Percentiles rank a stretch among this genome's conserved stretches.
Evolutionary conservation across 1,139 yeast genomes (phyloP).

Genomic region (Saccharomyces pastorianus): DNA sequence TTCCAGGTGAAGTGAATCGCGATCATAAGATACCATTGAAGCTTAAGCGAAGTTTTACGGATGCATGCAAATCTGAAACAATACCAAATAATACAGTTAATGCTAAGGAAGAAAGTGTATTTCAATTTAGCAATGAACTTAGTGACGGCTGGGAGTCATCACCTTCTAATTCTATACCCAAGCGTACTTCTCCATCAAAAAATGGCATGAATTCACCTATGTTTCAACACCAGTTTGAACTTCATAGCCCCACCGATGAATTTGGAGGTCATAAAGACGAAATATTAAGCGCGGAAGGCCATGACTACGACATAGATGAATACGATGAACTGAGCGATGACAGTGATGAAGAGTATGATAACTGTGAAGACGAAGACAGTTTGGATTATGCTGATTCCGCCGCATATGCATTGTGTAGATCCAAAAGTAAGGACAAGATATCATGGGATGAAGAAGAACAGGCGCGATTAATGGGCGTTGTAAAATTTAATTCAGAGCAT

Average conservation of each 20-base stretch:
- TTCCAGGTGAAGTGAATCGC: constrained; percentile 14
- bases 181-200: constrained; percentile 8
- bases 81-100: constrained; percentile 6
- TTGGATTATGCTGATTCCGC: constrained; percentile 25
- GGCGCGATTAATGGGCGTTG: constrained; percentile 32
- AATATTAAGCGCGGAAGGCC: constrained; percentile 3
- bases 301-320: constrained; percentile 14
- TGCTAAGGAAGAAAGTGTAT: constrained; percentile 27
- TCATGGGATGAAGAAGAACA: constrained; percentile 37
- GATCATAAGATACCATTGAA: constrained; percentile 10
- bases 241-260: constrained; percentile 10
- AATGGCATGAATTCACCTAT: not conserved
- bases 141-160: not conserved
- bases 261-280: constrained; percentile 1
- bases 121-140: constrained; percentile 13
- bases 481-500: constrained; percentile 22
- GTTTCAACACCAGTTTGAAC: constrained; percentile 25
- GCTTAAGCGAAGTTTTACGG: not conserved
- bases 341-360: constrained; percentile 21
- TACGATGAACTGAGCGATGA: constrained; percentile 20
- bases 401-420: constrained; percentile 35
- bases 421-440: constrained; percentile 36
- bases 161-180: constrained; percentile 1
- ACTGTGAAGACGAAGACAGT: constrained; percentile 20
- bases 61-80: not conserved